Conservation (phyloP, 352 stramenopile species). For the Globisporangium takayamanum region DNA sequence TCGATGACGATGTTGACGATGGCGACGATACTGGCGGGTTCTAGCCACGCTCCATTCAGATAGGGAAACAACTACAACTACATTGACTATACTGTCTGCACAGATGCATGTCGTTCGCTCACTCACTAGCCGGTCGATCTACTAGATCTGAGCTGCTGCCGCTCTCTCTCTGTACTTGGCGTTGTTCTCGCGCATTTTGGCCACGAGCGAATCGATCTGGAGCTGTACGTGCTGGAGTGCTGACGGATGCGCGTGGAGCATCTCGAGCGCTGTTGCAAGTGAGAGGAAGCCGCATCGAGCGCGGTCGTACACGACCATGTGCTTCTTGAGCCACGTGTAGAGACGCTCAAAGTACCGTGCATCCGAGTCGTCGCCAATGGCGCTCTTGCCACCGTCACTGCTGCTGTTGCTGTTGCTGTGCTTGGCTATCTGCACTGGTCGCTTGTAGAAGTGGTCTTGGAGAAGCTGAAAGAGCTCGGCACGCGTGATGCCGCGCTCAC, state of each 20-base stretch:
- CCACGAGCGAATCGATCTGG: conserved; percentile 37
- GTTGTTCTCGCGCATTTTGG: conserved; percentile 40
- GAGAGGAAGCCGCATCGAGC: conserved; percentile 30
- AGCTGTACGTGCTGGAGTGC: conserved; percentile 39
- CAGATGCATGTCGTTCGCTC: neutral
- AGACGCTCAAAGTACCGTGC: conserved; percentile 50
- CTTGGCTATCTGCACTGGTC: neutral
- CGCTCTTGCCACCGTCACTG: neutral
- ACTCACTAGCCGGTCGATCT: neutral
- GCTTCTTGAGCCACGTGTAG: conserved; percentile 74
- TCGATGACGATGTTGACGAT: conserved; percentile 19
- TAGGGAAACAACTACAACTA: neutral
- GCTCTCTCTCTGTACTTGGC: conserved; percentile 35
- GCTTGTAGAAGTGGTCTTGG: conserved; percentile 39
- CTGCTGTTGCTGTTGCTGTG: conserved; percentile 9
- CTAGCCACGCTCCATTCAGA: neutral
- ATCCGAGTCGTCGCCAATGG: conserved; percentile 16
- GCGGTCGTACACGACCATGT: conserved; percentile 42
- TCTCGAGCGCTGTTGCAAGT: conserved; percentile 24
- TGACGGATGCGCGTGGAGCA: conserved; percentile 38
- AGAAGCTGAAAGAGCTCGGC: conserved; percentile 47
- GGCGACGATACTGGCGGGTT: neutral
- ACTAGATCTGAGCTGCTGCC: conserved; percentile 15
- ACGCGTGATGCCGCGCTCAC: conserved; percentile 46
- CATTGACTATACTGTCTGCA: conserved; percentile 4